These are phyloP conservation scores for Zangia roseola DNA, from an alignment of 768 basidiomycete genomes.

Conservation along the genomic window DNA sequence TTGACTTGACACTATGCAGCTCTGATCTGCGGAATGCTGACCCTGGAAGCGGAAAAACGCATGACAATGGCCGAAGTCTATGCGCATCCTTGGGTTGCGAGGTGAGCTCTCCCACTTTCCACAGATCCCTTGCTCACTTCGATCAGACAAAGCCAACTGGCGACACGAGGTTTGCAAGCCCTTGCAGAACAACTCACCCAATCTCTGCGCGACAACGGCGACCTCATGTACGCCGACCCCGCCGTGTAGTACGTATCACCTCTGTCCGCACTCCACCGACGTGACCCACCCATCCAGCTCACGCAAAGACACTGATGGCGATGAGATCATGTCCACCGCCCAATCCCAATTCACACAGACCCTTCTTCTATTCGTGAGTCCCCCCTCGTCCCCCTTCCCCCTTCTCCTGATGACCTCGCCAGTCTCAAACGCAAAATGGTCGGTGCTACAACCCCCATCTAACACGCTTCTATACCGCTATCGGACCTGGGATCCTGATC, in stretches of 20 bases:
- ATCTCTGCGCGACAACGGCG: slow-evolving; percentile 65
- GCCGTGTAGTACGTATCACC: slow-evolving; percentile 38
- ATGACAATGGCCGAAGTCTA: slow-evolving; percentile 59
- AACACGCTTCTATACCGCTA: slow-evolving; percentile 75
- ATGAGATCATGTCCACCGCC: slow-evolving; percentile 58
- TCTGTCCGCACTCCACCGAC: background rate
- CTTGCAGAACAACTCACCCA: slow-evolving; percentile 73
- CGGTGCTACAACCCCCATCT: slow-evolving; percentile 69
- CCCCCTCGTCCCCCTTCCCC: background rate
- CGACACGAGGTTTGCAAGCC: slow-evolving; percentile 44
- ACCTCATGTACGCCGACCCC: slow-evolving; percentile 71
- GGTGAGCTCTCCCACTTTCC: slow-evolving; percentile 40
- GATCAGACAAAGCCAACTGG: slow-evolving; percentile 67
- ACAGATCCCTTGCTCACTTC: background rate
- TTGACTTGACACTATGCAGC: slow-evolving; percentile 43
- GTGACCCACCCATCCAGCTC: slow-evolving; percentile 9
- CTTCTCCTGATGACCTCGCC: background rate
- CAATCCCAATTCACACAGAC: slow-evolving; percentile 78
- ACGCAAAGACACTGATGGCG: slow-evolving; percentile 51
- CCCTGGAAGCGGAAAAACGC: slow-evolving; percentile 65
- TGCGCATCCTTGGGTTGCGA: slow-evolving; percentile 71
- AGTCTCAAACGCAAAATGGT: slow-evolving; percentile 85
- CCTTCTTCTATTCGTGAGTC: slow-evolving; percentile 75
- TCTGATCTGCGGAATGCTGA: slow-evolving; percentile 71
- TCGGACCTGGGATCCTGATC: slow-evolving; percentile 53